Evolutionary conservation across 345 rosid species (phyloP).

Genomic region (Arabidopsis arenosa): DNA sequence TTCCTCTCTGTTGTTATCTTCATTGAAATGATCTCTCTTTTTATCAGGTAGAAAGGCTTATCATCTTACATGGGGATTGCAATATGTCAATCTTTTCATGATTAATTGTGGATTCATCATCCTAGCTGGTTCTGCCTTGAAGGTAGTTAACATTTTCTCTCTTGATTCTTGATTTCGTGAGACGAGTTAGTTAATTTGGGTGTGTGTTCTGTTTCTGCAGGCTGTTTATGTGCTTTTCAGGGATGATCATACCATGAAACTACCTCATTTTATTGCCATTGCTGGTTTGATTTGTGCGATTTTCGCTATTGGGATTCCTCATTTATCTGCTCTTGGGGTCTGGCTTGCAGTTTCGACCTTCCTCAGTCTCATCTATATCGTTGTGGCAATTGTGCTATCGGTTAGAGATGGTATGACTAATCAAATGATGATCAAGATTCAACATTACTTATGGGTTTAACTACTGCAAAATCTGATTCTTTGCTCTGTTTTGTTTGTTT

Average conservation of each 20-base stretch:
- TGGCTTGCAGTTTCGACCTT: constrained; percentile 92
- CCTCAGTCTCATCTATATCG: constrained; percentile 64
- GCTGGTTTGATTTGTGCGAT: constrained; percentile 58
- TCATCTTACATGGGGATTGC: constrained; percentile 71
- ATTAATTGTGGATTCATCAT: constrained; percentile 79
- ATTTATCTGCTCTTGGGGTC: constrained; percentile 77
- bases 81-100: constrained; percentile 84
- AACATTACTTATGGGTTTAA: neutral
- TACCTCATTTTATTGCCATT: constrained; percentile 64
- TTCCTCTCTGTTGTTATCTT: neutral
- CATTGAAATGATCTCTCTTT: constrained; percentile 7
- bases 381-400: constrained; percentile 63
- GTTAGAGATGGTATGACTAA: constrained; percentile 65
- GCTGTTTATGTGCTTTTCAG: constrained; percentile 61
- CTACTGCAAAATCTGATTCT: constrained; percentile 2
- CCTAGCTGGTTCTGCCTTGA: constrained; percentile 77
- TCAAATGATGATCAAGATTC: constrained; percentile 15
- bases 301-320: constrained; percentile 86
- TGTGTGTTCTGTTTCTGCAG: constrained; percentile 41
- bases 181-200: constrained; percentile 9
- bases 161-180: constrained; percentile 16
- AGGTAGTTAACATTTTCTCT: constrained; percentile 50
- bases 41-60: constrained; percentile 69
- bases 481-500: constrained; percentile 18
- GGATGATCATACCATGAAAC: constrained; percentile 53